Percentiles rank a stretch among this genome's conserved stretches.
Conservation (phyloP, 306 rosid genomes). For the Cyamopsis tetragonoloba region DNA sequence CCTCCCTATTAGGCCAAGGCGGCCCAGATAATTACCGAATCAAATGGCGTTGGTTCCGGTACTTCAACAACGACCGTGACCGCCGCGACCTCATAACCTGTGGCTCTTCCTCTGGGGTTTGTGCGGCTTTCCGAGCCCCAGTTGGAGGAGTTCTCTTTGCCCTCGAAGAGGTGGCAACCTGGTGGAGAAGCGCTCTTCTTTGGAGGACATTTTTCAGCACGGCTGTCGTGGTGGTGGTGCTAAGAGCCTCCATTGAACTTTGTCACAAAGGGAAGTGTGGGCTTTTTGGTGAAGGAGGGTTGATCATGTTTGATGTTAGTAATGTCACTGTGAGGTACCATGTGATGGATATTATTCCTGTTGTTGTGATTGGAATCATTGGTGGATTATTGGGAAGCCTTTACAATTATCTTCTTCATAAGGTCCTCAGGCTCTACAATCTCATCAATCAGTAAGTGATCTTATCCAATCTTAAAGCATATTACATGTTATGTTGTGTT, state of each 20-base stretch:
- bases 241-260: conserved; percentile 70
- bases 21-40: conserved; percentile 68
- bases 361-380: conserved; percentile 54
- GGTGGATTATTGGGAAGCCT: conserved; percentile 89
- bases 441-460: conserved; percentile 89
- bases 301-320: conserved; percentile 82
- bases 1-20: conserved; percentile 85
- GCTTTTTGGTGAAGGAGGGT: conserved; percentile 82
- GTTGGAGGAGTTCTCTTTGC: conserved; percentile 89
- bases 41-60: conserved; percentile 72
- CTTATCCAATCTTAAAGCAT: background rate
- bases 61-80: conserved; percentile 78
- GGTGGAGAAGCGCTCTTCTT: conserved; percentile 95
- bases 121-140: conserved; percentile 90
- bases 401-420: conserved; percentile 71
- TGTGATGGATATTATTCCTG: conserved; percentile 65
- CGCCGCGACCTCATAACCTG: conserved; percentile 78
- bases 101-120: conserved; percentile 83
- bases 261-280: conserved; percentile 83
- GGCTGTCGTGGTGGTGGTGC: conserved; percentile 76
- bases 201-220: conserved; percentile 93
- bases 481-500: background rate
- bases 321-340: conserved; percentile 56
- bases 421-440: conserved; percentile 73
- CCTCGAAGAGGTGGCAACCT: conserved; percentile 90